A percentile compares a stretch with the other conserved stretches of the same genome.
Evolutionary conservation across 2,329 filamentous ascomycete species (phyloP).

Genomic region (Periconia digitata): DNA sequence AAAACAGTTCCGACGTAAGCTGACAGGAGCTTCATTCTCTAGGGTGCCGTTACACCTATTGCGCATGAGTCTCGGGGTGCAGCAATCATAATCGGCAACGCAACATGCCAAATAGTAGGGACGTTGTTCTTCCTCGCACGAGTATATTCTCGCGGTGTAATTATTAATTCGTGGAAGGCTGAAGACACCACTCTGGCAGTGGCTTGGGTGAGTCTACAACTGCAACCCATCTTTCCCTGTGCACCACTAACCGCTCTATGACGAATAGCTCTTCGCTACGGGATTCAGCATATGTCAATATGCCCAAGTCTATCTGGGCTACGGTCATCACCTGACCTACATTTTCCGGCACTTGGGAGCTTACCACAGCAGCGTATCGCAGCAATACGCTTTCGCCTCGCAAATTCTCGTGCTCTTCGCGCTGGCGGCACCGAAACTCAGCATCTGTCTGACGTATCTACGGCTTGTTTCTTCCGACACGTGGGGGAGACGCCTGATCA

Average conservation of each 20-base stretch:
- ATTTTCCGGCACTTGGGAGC: not conserved
- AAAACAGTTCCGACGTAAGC: not conserved
- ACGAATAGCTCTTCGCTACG: slow-evolving; percentile 18
- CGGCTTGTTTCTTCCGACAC: slow-evolving; percentile 22
- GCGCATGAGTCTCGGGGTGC: slow-evolving; percentile 16
- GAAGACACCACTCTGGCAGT: slow-evolving; percentile 19
- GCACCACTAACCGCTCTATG: no score
- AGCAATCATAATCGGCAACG: slow-evolving; percentile 21
- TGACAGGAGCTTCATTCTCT: not conserved
- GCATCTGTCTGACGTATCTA: slow-evolving; percentile 25
- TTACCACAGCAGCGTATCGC: slow-evolving; percentile 9
- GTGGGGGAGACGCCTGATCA: slow-evolving; percentile 17
- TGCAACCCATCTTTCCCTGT: not conserved
- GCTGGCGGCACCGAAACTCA: slow-evolving; percentile 21
- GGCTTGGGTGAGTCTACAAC: slow-evolving; percentile 18
- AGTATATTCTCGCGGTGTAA: slow-evolving; percentile 17
- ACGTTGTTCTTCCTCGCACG: slow-evolving; percentile 20
- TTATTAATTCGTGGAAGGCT: slow-evolving; percentile 18
- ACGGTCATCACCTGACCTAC: slow-evolving; percentile 16
- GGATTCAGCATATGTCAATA: slow-evolving; percentile 25
- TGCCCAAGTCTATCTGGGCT: slow-evolving; percentile 18
- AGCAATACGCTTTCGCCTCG: slow-evolving; percentile 22
- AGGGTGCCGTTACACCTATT: not conserved
- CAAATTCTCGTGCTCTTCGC: slow-evolving; percentile 16
- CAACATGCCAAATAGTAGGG: slow-evolving; percentile 15